Percentiles rank a stretch among this genome's conserved stretches.
Evolutionary conservation across 192 early-diverging fungal species (phyloP).

Genomic region (Geosiphon pyriformis): DNA sequence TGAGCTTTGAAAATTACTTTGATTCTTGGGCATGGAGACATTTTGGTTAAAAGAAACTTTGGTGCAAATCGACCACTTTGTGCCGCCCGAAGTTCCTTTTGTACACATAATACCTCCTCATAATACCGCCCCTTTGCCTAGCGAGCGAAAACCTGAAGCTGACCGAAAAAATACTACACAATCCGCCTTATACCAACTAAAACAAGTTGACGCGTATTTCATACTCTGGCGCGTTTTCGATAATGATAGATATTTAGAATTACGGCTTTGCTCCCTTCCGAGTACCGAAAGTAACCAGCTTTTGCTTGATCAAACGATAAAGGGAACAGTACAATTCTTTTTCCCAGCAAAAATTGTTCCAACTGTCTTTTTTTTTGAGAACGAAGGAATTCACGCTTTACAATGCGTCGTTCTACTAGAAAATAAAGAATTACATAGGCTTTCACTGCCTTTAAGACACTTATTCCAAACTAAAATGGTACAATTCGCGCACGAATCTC

Average conservation of each 20-base stretch:
- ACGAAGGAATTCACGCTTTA: neutral
- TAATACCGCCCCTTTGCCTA: too few relatives aligned
- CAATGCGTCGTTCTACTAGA: neutral
- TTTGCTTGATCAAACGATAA: conserved; percentile 3
- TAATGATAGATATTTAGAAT: neutral
- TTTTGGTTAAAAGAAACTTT: too few relatives aligned
- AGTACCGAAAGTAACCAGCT: neutral
- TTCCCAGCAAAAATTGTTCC: neutral
- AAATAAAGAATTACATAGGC: neutral
- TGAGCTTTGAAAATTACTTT: too few relatives aligned
- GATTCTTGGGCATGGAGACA: too few relatives aligned
- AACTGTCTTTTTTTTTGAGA: neutral
- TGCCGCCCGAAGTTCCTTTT: too few relatives aligned
- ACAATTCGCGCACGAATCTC: neutral
- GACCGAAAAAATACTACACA: too few relatives aligned
- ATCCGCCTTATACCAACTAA: neutral
- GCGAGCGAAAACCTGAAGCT: too few relatives aligned
- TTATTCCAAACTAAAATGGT: neutral
- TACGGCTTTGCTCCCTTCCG: neutral
- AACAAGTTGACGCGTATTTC: neutral
- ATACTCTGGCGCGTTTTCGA: neutral
- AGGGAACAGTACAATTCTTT: neutral
- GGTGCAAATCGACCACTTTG: too few relatives aligned
- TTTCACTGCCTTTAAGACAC: neutral
- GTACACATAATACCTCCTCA: too few relatives aligned